Evolutionary conservation across 2,329 filamentous ascomycete species (phyloP).

Genomic region (Ceratocystis albifundus): DNA sequence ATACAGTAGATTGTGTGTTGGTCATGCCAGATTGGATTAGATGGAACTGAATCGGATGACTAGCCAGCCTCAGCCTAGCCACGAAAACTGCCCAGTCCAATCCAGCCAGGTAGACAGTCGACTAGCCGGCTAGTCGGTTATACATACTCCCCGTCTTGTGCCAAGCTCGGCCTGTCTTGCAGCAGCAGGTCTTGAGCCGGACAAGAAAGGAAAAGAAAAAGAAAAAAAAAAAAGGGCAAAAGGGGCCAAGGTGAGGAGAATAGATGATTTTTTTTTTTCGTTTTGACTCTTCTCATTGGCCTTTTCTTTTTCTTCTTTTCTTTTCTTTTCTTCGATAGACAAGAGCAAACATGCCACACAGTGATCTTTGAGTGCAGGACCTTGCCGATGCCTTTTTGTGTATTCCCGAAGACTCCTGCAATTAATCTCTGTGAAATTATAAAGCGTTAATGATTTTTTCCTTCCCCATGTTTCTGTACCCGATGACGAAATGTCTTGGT

Average conservation of each 20-base stretch:
- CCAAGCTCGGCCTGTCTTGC: slow-evolving; percentile 20
- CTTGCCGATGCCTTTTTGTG: slow-evolving; percentile 18
- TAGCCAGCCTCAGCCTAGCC: too few relatives aligned
- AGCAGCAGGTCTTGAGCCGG: slow-evolving; percentile 21
- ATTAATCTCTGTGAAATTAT: slow-evolving; percentile 23
- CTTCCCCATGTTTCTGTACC: too few relatives aligned
- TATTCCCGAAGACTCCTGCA: slow-evolving; percentile 20
- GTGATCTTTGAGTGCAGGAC: slow-evolving; percentile 23
- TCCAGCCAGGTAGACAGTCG: too few relatives aligned
- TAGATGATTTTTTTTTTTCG: not conserved
- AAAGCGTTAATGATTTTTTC: not conserved
- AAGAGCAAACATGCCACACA: slow-evolving; percentile 20
- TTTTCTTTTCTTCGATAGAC: slow-evolving; percentile 16
- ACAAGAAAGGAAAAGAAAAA: not conserved
- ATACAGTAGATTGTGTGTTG: too few relatives aligned
- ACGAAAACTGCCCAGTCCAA: too few relatives aligned
- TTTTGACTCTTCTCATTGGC: not conserved
- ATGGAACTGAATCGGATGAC: too few relatives aligned
- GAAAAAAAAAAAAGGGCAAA: not conserved
- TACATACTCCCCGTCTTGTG: slow-evolving; percentile 17
- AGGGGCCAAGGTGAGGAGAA: not conserved
- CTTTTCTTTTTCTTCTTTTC: not conserved
- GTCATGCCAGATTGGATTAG: too few relatives aligned
- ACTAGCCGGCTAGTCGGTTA: too few relatives aligned
- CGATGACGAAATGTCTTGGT: not conserved